A percentile compares a stretch with the other conserved stretches of the same genome.
Evolutionary conservation across 805 yeast species (phyloP).

Genomic region (Isabelozyma heimii): DNA sequence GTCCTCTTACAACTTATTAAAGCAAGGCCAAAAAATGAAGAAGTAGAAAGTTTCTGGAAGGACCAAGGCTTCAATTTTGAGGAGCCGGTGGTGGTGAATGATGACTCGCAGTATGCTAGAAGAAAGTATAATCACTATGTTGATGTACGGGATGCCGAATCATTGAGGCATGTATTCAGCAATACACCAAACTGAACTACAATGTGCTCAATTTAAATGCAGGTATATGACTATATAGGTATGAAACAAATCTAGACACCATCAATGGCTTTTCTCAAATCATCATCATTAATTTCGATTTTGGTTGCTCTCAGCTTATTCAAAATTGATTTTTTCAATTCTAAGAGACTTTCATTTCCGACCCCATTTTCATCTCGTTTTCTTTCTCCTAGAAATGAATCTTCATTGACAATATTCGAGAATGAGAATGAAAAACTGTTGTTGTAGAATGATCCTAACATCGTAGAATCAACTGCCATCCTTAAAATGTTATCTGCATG

Average conservation of each 20-base stretch:
- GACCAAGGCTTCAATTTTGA: neutral
- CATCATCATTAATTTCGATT: constrained; percentile 38
- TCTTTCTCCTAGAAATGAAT: constrained; percentile 22
- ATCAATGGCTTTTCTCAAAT: constrained; percentile 29
- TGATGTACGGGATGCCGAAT: constrained; percentile 24
- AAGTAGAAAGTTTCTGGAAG: neutral
- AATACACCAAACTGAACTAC: too few relatives aligned
- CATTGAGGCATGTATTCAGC: constrained; percentile 12
- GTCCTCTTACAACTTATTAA: neutral
- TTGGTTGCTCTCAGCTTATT: constrained; percentile 17
- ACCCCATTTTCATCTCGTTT: constrained; percentile 15
- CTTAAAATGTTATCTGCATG: constrained; percentile 45
- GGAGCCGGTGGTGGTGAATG: neutral
- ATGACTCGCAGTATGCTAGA: constrained; percentile 4
- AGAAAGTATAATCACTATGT: constrained; percentile 16
- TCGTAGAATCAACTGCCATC: constrained; percentile 47
- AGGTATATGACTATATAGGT: too few relatives aligned
- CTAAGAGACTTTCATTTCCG: constrained; percentile 18
- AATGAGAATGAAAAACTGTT: constrained; percentile 35
- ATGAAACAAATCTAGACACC: constrained; percentile 1
- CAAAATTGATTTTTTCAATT: constrained; percentile 9
- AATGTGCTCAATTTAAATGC: too few relatives aligned
- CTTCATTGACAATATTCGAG: constrained; percentile 27
- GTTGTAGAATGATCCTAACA: constrained; percentile 41
- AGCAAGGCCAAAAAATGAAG: neutral